These are phyloP conservation scores for Pycnococcus provasolii DNA, from an alignment of 139 green algal species.

Conservation along the genomic window DNA sequence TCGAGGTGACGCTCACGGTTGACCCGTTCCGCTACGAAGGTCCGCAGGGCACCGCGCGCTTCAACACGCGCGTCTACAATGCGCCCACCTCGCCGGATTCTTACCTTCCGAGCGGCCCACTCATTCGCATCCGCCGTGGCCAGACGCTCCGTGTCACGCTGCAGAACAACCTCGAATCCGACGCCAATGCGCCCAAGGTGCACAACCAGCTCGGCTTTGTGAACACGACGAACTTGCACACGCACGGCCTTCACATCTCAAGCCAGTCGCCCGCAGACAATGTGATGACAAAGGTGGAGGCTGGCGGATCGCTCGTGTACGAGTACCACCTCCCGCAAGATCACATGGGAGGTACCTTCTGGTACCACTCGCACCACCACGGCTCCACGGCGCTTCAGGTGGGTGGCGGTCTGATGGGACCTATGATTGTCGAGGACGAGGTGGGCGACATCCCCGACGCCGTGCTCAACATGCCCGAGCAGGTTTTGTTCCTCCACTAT, in stretches of 20 bases:
- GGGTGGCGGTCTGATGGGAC: background rate
- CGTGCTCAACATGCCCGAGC: background rate
- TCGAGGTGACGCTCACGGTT: no score
- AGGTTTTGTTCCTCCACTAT: background rate
- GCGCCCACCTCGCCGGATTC: no score
- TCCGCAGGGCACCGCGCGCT: no score
- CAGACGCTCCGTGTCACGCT: no score
- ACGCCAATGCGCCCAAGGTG: background rate
- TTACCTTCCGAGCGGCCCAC: no score
- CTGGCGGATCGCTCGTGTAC: background rate
- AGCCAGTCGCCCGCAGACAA: background rate
- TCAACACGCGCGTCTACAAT: no score
- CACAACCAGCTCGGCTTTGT: background rate
- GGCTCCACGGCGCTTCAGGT: conserved; percentile 11
- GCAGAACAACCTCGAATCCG: no score
- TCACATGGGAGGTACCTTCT: conserved; percentile 10
- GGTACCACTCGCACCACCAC: conserved; percentile 20
- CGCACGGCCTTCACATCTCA: conserved; percentile 5
- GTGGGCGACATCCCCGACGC: background rate
- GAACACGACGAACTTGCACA: conserved; percentile 16
- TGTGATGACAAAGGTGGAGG: background rate
- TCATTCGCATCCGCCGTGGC: no score
- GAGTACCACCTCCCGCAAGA: conserved; percentile 2
- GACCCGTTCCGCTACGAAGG: no score
- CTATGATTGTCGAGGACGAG: conserved; percentile 17